Evolutionary conservation across 2,329 filamentous ascomycete species (phyloP), one percentile per base, ranked within the genome.

Genomic region (Pseudodiploospora longispora): DNA sequence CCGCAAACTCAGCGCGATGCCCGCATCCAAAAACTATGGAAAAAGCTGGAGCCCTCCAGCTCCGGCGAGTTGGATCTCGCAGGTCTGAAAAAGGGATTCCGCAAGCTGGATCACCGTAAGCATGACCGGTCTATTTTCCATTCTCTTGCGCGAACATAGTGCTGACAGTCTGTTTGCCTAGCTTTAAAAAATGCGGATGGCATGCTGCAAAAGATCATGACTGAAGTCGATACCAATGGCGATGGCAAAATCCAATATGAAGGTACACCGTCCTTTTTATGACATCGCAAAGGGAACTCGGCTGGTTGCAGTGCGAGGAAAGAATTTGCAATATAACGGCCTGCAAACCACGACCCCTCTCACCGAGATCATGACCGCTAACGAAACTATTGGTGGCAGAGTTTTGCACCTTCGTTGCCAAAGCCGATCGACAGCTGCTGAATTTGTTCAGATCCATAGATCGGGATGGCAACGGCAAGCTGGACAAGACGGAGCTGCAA

Each of bases 231-330:
- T 61, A 85, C 82, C 46, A 89, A 90, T 60, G 80, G 82, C 28
- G 89, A 97, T 64, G 88, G 91, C 51, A 83, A 82, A 58, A 97
- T 98, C 55, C 85, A 94, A 65, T 96, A 87, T 62, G 78, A 89
- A 68, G 88, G 88, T 93, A 74, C 61, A 75, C 58, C 48, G 43
- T 29, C 19, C 19, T 19, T 19, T 19, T 19, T 19, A 19, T 19
- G 19, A 19, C 19, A 19, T 19, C 3, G 19, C 19, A 19, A 19
- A 19, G 19, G 19, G 12, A 19, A 36, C 40, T 34, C 12, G 30
- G 36, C 32, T 34, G 32, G 32, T 9, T 34, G 12, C 9, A 34
- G 32, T 12, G 32, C 9, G 32, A 34, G 32, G 12, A 9, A 34
- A 9, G 32, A 19, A 19, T 19, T 19, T 19, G 19, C 19, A 19